Evolutionary conservation across 2,329 filamentous ascomycete species (phyloP).

Genomic region (Phoma sp.): DNA sequence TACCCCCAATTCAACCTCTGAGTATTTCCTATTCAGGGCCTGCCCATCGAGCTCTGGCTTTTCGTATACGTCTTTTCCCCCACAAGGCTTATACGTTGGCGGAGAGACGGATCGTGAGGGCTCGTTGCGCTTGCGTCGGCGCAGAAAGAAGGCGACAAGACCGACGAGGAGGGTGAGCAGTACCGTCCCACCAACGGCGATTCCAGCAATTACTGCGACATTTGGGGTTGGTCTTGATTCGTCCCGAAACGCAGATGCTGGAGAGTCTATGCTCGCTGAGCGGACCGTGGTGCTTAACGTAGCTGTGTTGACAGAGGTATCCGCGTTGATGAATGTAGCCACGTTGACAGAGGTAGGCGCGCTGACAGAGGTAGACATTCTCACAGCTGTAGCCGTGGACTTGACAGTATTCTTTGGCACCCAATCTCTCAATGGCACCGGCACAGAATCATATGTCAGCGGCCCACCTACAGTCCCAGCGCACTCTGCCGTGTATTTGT

Average conservation of each 20-base stretch:
- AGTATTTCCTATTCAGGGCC: neutral
- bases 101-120: neutral
- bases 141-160: neutral
- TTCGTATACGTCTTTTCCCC: neutral
- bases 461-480: slow-evolving; percentile 1
- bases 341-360: too few relatives aligned
- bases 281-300: too few relatives aligned
- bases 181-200: neutral
- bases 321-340: too few relatives aligned
- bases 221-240: neutral
- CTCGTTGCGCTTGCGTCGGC: neutral
- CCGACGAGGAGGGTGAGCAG: neutral
- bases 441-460: slow-evolving; percentile 2
- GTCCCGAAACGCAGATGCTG: neutral
- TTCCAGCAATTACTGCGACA: neutral
- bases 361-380: too few relatives aligned
- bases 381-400: neutral
- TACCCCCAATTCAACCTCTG: neutral
- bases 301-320: too few relatives aligned
- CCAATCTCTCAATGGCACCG: neutral
- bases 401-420: neutral
- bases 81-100: neutral
- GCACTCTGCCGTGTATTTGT: neutral
- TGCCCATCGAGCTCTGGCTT: slow-evolving; percentile 2
- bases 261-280: neutral